Evolutionary conservation across 495 filamentous ascomycete genomes (phyloP), one percentile per base, ranked within the genome.

Genomic region (Zalerion maritima): DNA sequence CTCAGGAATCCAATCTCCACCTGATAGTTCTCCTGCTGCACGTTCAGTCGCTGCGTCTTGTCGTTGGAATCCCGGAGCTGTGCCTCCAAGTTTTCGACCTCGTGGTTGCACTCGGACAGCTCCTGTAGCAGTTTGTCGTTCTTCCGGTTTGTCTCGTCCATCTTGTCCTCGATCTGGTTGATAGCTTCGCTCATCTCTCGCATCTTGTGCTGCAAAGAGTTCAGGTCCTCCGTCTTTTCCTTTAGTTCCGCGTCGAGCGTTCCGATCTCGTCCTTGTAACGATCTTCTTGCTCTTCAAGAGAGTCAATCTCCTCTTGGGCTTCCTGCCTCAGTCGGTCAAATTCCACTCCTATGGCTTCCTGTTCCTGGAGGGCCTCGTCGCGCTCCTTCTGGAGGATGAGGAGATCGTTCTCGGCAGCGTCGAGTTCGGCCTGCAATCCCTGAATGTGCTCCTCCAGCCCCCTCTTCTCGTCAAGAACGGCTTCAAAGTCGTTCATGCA

Each of bases 1-100:
- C 91, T 74, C 15, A 97, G 49, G 70, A 97, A 97, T 0, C 78
- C 72, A 49, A 96, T 92, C 54, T 97, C 89, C 28, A 75, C 77
- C 46, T 94, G 86, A 35, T 75, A 76, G 3, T 81, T 89, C 57
- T 97, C 89, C 29, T 83, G 75, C 52, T 96, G 85, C 28, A 97
- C 81, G 6, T 75, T 77, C 7, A 94, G 61, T 22, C 85, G 67
- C 41, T 91, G 75, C 18, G 77, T 74, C 57, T 94, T 94, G 38
- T 77, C 71, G 41, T 83, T 86, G 8, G 79, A 62, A 43, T 92
- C 83, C 19, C 75, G 65, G 3, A 87, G 64, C 35, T 73, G 74
- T 38, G 71, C 70, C 44, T 86, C 80, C 25, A 86, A 56, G 9
- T 73, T 69, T 37, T 84, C 79, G 39, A 81, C 69, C 49, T 92